Evolutionary conservation across 2,329 filamentous ascomycete species (phyloP), one percentile per base, ranked within the genome.

Genomic region (Fusarium sp.): DNA sequence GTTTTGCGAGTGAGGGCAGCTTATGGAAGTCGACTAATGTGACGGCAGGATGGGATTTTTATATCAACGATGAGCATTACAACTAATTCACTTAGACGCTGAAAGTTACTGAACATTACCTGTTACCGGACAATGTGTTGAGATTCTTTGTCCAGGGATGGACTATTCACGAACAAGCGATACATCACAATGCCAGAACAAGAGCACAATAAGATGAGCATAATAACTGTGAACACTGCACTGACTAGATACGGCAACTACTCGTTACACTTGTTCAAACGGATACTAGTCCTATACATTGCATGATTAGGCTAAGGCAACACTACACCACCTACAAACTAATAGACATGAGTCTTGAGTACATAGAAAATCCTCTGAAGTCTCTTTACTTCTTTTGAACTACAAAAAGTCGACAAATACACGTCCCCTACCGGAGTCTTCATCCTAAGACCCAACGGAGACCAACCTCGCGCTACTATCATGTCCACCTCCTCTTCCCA

Each of bases 341-440:
- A 16, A 33, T 33, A 33, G 16, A 35, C 16, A n/a, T 10, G 9
- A 16, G 16, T n/a, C n/a, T n/a, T 9, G 24, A 12, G 9, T 47
- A 60, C 41, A 55, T 61, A 37, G 31, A 49, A 41, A 55, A 48
- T 48, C 31, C 42, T 66, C 61, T 39, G 41, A 66, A 68, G 56
- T 70, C 52, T 56, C 57, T 70, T 70, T 48, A 63, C 58, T 64
- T 68, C 39, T 65, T 65, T 65, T 65, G 46, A 60, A 61, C 68
- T 70, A 70, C 63, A 62, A 68, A 63, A 71, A 54, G 43, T 67
- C 55, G 56, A 70, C 63, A 70, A 70, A 71, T 70, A 70, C 68
- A 70, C 68, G 64, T 44, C 64, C 59, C 67, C 48, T 35, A 42
- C 28, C 18, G 31, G 41, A 49, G 59, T 28, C 63, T 65, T 60